Conservation (phyloP, 2,329 filamentous ascomycete species). For the Coleophoma crateriformis region DNA sequence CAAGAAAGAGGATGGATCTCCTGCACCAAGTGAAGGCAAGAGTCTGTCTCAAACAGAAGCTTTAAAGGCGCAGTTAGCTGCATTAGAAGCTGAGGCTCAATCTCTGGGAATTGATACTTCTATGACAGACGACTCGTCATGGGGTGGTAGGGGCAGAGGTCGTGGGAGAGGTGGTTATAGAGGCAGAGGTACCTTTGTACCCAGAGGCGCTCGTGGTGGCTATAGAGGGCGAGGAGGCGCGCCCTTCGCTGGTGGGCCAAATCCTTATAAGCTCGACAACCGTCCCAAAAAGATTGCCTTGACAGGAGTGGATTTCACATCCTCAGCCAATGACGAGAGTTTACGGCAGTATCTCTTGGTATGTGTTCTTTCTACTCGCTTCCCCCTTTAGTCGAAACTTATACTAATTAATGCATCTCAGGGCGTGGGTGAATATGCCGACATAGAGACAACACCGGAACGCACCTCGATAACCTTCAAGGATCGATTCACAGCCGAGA, state of each 20-base stretch:
- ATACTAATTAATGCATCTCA: constrained; percentile 22
- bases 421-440: constrained; percentile 58
- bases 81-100: constrained; percentile 68
- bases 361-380: constrained; percentile 25
- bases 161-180: constrained; percentile 31
- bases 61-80: constrained; percentile 66
- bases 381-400: not conserved
- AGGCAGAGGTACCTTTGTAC: constrained; percentile 29
- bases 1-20: constrained; percentile 10
- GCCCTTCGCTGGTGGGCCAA: constrained; percentile 24
- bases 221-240: constrained; percentile 40
- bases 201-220: constrained; percentile 35
- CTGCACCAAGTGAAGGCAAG: constrained; percentile 19
- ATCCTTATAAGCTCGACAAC: constrained; percentile 66
- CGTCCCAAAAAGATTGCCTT: constrained; percentile 64
- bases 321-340: constrained; percentile 58
- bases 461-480: constrained; percentile 56
- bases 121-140: constrained; percentile 36
- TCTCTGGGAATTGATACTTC: constrained; percentile 59
- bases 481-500: constrained; percentile 66
- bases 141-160: constrained; percentile 34
- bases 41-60: constrained; percentile 48
- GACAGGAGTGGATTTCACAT: constrained; percentile 57
- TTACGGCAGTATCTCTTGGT: constrained; percentile 68
- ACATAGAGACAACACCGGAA: constrained; percentile 42